Conservation (phyloP, 2,329 filamentous ascomycete genomes). For the Monosporascus sp. region DNA sequence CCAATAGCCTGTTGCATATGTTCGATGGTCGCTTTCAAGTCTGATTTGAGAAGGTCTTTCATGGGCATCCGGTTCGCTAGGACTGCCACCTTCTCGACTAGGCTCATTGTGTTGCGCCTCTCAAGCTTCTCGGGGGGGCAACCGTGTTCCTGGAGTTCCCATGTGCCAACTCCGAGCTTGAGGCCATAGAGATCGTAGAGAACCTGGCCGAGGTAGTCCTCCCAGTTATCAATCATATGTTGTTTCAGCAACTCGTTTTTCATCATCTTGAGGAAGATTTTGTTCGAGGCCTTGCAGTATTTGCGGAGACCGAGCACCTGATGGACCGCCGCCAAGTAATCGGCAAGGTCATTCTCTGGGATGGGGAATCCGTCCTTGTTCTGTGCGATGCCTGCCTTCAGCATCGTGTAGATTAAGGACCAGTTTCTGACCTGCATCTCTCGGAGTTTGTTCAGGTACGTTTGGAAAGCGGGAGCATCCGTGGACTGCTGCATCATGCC, state of each 20-base stretch:
- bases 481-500: slow-evolving; percentile 61
- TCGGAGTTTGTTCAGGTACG: slow-evolving; percentile 64
- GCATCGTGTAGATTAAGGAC: slow-evolving; percentile 77
- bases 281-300: slow-evolving; percentile 79
- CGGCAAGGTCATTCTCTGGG: slow-evolving; percentile 67
- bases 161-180: slow-evolving; percentile 64
- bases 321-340: slow-evolving; percentile 77
- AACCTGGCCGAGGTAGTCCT: slow-evolving; percentile 80
- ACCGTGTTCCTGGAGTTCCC: slow-evolving; percentile 70
- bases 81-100: slow-evolving; percentile 78
- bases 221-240: slow-evolving; percentile 72
- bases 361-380: slow-evolving; percentile 58
- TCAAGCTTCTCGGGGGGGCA: slow-evolving; percentile 75
- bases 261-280: slow-evolving; percentile 83
- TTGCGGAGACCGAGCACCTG: slow-evolving; percentile 77
- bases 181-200: slow-evolving; percentile 78
- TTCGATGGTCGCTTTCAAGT: slow-evolving; percentile 85
- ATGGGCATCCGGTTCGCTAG: slow-evolving; percentile 80
- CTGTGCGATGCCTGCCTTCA: slow-evolving; percentile 70
- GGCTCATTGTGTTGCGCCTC: slow-evolving; percentile 69
- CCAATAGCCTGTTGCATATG: slow-evolving; percentile 87
- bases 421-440: slow-evolving; percentile 86
- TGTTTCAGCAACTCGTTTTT: slow-evolving; percentile 78
- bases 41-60: slow-evolving; percentile 87
- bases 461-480: slow-evolving; percentile 49